These are phyloP conservation scores for Cylindrotheca closterium DNA, from an alignment of 108 stramenopile genomes.

Conservation along the genomic window DNA sequence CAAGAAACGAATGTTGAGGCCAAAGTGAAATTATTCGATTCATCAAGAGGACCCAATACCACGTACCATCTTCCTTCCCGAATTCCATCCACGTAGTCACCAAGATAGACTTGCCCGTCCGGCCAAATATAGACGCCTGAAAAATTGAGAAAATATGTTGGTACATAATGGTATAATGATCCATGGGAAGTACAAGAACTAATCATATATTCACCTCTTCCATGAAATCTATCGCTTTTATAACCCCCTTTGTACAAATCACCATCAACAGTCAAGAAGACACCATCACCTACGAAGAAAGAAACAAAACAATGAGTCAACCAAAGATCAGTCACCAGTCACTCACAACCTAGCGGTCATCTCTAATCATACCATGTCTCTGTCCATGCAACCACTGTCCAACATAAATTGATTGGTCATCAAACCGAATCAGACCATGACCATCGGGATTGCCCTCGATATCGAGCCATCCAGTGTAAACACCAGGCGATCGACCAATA, in stretches of 20 bases:
- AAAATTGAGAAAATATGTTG: too few species aligned
- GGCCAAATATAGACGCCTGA: constrained; percentile 39
- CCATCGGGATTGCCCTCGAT: constrained; percentile 39
- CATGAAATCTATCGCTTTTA: constrained; percentile 31
- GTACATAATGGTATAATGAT: too few species aligned
- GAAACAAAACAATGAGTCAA: neutral
- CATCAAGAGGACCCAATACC: neutral
- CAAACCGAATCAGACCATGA: constrained; percentile 37
- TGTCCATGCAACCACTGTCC: constrained; percentile 41
- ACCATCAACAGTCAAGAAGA: constrained; percentile 40
- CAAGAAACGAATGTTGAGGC: neutral
- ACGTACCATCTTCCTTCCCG: constrained; percentile 42
- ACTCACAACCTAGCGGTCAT: too few species aligned
- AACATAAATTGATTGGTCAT: constrained; percentile 43
- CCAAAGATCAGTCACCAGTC: neutral
- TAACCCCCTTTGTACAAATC: constrained; percentile 42
- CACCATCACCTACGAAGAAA: constrained; percentile 30
- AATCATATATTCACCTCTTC: constrained; percentile 23
- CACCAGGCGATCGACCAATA: constrained; percentile 11
- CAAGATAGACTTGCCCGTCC: constrained; percentile 44
- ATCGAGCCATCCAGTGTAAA: constrained; percentile 47
- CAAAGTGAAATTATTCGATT: neutral
- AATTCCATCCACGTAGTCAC: constrained; percentile 31
- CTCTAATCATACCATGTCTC: constrained; percentile 24
- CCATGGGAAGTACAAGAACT: too few species aligned